phyloP scores from a whole-genome alignment of 1,284 basidiomycete species.

The Sanghuangporus weigelae region DNA sequence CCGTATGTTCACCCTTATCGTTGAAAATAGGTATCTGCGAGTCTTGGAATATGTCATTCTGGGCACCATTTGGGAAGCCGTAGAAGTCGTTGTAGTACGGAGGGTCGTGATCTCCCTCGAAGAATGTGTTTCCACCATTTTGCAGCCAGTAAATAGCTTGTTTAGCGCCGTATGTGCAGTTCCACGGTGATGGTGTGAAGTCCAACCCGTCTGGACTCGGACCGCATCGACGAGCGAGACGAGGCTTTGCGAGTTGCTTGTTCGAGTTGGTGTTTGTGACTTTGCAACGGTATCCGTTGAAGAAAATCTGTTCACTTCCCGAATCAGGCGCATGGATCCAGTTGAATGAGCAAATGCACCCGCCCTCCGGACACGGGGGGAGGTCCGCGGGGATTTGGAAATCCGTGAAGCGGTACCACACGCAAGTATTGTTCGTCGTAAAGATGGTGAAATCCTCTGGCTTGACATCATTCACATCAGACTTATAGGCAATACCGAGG shows the following conservation, averaged over 20 bases:
- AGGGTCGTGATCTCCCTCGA: constrained; percentile 47
- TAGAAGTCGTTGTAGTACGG: constrained; percentile 54
- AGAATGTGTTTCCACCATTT: constrained; percentile 55
- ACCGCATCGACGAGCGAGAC: constrained; percentile 54
- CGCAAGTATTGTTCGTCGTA: constrained; percentile 67
- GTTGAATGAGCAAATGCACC: constrained; percentile 67
- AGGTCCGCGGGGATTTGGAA: constrained; percentile 60
- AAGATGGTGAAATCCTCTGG: constrained; percentile 71
- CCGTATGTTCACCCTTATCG: constrained; percentile 6
- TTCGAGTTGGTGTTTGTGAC: constrained; percentile 52
- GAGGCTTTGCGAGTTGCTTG: constrained; percentile 44
- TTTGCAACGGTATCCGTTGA: constrained; percentile 72
- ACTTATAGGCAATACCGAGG: constrained; percentile 68
- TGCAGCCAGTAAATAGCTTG: constrained; percentile 65
- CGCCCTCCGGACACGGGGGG: constrained; percentile 61
- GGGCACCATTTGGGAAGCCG: constrained; percentile 53
- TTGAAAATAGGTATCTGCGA: constrained; percentile 12
- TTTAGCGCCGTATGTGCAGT: constrained; percentile 67
- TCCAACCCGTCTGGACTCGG: constrained; percentile 39
- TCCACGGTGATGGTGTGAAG: constrained; percentile 40
- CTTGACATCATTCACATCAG: constrained; percentile 44
- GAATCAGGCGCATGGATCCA: constrained; percentile 60
- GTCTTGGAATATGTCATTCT: constrained; percentile 60
- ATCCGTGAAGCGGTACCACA: constrained; percentile 60
- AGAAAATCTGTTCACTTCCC: constrained; percentile 53